Evolutionary conservation across 306 rosid species (phyloP), one percentile per base, ranked within the genome.

Genomic region (Sophora flavescens): DNA sequence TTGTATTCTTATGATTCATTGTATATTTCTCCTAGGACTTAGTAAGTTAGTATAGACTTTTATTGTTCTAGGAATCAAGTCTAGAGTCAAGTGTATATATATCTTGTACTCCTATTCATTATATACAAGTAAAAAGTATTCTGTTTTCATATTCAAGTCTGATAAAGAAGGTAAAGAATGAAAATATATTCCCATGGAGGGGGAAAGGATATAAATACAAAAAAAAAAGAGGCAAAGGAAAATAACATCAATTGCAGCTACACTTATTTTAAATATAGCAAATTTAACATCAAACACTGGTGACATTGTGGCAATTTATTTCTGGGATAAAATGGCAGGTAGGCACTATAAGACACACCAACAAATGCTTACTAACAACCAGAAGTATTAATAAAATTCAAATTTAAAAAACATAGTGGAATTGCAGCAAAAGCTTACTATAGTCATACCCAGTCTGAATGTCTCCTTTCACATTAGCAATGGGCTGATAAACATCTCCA

Each of bases 401-500:
- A 38, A 48, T 52, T 71, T 8, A 66, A 38, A 74, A 16, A 48
- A 63, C 4, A 71, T 15, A 14, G 51, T 17, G 51, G 63, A 78
- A 76, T 77, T 61, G 36, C 26, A 80, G 42, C 51, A 70, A 63
- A 63, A 53, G 72, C 74, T 52, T 38, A 58, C 38, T 22, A 56
- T 6, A 65, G 48, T 52, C 90, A 32, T 83, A 96, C 99, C 96
- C 76, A 58, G 88, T 79, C 64, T 76, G 64, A 72, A 96, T 91
- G 81, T 42, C 84, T 74, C 99, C 99, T 57, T 86, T 57, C 81
- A 96, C 93, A 63, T 45, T 83, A 78, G 99, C 99, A 81, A 96
- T 89, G 74, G 99, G 96, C 93, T 81, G 94, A 85, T 92, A 96
- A 64, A 89, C 93, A 86, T 96, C 98, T 79, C 99, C 99, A 14